Conservation (phyloP, 345 rosid genomes). For the Anacardium occidentale region DNA sequence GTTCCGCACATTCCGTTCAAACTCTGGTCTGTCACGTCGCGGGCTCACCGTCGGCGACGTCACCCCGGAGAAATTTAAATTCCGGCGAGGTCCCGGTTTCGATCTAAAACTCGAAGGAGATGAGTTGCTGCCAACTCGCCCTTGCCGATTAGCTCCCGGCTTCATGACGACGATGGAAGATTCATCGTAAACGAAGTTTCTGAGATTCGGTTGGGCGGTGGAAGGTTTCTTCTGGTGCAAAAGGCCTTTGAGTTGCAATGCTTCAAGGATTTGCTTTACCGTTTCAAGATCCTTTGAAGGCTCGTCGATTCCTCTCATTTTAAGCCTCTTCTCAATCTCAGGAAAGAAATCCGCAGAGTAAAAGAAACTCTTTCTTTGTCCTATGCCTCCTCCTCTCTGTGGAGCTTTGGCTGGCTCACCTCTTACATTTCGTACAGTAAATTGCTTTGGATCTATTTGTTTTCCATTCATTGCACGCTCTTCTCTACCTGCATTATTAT, state of each 20-base stretch:
- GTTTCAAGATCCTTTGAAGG: conserved; percentile 83
- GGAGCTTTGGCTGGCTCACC: conserved; percentile 47
- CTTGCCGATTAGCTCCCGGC: conserved; percentile 33
- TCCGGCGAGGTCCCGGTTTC: conserved; percentile 33
- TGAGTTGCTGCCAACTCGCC: conserved; percentile 36
- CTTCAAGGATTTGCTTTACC: conserved; percentile 82
- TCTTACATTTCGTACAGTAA: conserved; percentile 32
- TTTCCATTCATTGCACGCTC: conserved; percentile 19
- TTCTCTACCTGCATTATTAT: conserved; percentile 29
- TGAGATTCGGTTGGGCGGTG: conserved; percentile 25
- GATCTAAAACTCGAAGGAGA: conserved; percentile 40
- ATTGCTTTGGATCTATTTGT: conserved; percentile 30
- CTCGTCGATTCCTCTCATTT: conserved; percentile 68
- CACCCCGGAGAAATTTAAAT: conserved; percentile 27
- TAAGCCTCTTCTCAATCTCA: conserved; percentile 65
- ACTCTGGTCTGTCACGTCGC: conserved; percentile 39
- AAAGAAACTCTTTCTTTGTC: conserved; percentile 55
- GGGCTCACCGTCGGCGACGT: conserved; percentile 40
- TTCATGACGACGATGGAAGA: conserved; percentile 54
- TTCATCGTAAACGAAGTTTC: conserved; percentile 51
- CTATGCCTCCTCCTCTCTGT: conserved; percentile 38
- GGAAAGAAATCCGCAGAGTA: conserved; percentile 88
- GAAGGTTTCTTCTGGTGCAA: conserved; percentile 51
- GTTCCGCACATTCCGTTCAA: conserved; percentile 32
- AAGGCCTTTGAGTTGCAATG: conserved; percentile 90